A percentile compares a stretch with the other conserved stretches of the same genome.
Evolutionary conservation across 2,329 filamentous ascomycete genomes (phyloP).

Genomic region (Sporothrix mexicana): DNA sequence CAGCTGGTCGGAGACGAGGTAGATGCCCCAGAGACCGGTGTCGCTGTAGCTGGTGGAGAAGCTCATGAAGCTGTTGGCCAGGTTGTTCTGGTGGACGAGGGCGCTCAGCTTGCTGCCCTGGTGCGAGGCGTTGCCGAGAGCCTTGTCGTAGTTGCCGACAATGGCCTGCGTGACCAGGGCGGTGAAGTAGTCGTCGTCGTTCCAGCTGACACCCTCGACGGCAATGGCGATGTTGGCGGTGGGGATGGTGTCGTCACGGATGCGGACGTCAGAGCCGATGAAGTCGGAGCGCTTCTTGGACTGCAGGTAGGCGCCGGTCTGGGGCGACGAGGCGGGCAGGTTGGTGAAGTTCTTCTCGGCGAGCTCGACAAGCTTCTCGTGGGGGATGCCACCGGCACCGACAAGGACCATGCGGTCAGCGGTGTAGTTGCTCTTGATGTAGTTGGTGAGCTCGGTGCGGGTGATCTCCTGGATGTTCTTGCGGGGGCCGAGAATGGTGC

Average conservation of each 20-base stretch:
- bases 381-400: conserved; percentile 90
- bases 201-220: conserved; percentile 99
- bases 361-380: conserved; percentile 91
- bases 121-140: conserved; percentile 96
- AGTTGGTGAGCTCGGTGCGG: conserved; percentile 86
- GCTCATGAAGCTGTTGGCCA: conserved; percentile 99
- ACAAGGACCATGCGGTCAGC: conserved; percentile 99
- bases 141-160: conserved; percentile 99
- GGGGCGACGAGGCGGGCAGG: conserved; percentile 76
- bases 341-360: conserved; percentile 93
- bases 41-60: conserved; percentile 99
- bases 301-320: conserved; percentile 74
- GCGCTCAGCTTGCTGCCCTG: conserved; percentile 97
- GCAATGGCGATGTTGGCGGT: conserved; percentile 98
- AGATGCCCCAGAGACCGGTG: conserved; percentile 99
- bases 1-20: conserved; percentile 90
- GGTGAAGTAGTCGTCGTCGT: conserved; percentile 98
- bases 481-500: conserved; percentile 95
- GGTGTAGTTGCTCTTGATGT: conserved; percentile 99
- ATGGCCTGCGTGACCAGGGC: conserved; percentile 97
- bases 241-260: conserved; percentile 94
- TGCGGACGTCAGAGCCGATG: conserved; percentile 91
- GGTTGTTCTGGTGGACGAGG: conserved; percentile 89
- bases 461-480: conserved; percentile 98
- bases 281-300: conserved; percentile 93